Percentiles rank a stretch among this genome's conserved stretches.
Conservation (phyloP, 2,329 filamentous ascomycete genomes). For the Talaromyces verruculosus region DNA sequence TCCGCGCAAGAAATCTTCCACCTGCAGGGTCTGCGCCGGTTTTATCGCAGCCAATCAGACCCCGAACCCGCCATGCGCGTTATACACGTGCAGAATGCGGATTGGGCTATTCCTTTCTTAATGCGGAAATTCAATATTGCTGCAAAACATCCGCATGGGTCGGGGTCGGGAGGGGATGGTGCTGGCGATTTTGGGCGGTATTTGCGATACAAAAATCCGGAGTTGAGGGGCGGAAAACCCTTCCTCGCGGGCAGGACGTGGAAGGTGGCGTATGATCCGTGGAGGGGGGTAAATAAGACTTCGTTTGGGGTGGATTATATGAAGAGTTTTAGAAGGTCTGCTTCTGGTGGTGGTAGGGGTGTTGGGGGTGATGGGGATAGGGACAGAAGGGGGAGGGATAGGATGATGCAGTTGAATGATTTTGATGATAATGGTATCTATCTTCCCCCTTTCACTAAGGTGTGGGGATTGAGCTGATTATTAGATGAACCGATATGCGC, state of each 20-base stretch:
- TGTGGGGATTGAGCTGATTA: neutral
- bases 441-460: too few relatives aligned
- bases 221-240: conserved; percentile 51
- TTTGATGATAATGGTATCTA: conserved; percentile 44
- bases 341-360: neutral
- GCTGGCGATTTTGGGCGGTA: conserved; percentile 48
- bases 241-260: conserved; percentile 55
- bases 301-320: conserved; percentile 56
- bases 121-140: conserved; percentile 55
- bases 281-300: conserved; percentile 51
- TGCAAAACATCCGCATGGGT: conserved; percentile 29
- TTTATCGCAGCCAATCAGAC: conserved; percentile 36
- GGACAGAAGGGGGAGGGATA: conserved; percentile 32
- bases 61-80: conserved; percentile 33
- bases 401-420: conserved; percentile 54
- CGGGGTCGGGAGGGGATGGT: conserved; percentile 36
- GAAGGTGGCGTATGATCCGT: conserved; percentile 52
- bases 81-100: conserved; percentile 55
- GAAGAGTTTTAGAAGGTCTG: conserved; percentile 40
- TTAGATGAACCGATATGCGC: conserved; percentile 46
- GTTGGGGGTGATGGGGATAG: neutral
- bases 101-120: conserved; percentile 52
- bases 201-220: conserved; percentile 50
- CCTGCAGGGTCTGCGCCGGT: conserved; percentile 45
- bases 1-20: conserved; percentile 51